Base-by-base conservation (phyloP, 768 basidiomycete genomes). In the Boletus subcaerulescens region DNA sequence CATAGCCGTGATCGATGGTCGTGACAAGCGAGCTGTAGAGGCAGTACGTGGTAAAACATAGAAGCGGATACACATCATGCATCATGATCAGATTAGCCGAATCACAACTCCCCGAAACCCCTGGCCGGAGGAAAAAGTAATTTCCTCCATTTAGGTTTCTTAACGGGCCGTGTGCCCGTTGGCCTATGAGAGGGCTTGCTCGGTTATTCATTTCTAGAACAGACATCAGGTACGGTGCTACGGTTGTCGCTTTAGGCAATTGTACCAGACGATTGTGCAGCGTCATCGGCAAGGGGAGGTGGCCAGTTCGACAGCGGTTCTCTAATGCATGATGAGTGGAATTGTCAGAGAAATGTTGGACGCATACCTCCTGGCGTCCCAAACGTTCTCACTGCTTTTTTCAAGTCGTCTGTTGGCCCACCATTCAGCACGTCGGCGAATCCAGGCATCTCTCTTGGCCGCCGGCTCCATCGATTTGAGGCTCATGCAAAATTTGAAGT, bases 401-500 rank as follows among this genome's bases (percentile, higher is more conserved):
- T 73, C 78, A 10, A 90, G 66, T 49, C 96, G 76, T 49, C 89
- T 75, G 33, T 77, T 74, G 5, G 95, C 93, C 96, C 94, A 97
- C 93, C 94, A 95, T 68, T 95, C 92, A 3, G 96, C 96, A 50
- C 91, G 78, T 17, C 89, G 78, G 46, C 77, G 79, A 53, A 98
- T 85, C 95, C 94, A 99, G 4, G 83, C 82, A 48, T 91, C 84
- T 31, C 89, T 79, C 65, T 84, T 82, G 63, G 86, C 81, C 52
- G 94, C 93, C 15, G 85, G 84, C 49, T 87, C 80, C 71, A 91
- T 75, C 13, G 82, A 77, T 71, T 93, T 96, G 57, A 89, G 74
- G 56, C 85, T 87, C 76, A 96, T 76, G 73, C 96, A 99, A 71
- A 91, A 96, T 72, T 97, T 97, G 80, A 96, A 95, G 63, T 96